Base-by-base conservation (phyloP, 2,329 filamentous ascomycete genomes). In the Epichloe amarillans region DNA sequence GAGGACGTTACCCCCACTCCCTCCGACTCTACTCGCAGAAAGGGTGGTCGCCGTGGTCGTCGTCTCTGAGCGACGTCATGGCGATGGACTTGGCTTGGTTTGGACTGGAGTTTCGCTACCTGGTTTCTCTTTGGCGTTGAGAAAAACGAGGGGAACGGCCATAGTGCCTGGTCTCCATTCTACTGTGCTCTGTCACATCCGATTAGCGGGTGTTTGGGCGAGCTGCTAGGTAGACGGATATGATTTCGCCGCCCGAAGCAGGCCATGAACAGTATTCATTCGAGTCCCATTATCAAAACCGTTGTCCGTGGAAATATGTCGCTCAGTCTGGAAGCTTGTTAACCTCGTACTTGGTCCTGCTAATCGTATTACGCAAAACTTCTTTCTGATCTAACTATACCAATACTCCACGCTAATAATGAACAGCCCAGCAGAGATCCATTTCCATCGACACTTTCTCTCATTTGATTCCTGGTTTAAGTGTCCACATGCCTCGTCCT, bases 11-110 rank as follows among this genome's bases (percentile, higher is more conserved):
- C 94, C 66, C 93, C 93, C 66, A 98, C 93, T 56, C 93, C 94
- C 66, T 98, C 93, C 74, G 93, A 98, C 77, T 95, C 88, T 73
- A 98, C 93, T 69, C 88, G 93, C 78, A 90, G 91, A 80, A 98
- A 98, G 89, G 93, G 93, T 80, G 93, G 93, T 96, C 90, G 93
- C 77, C 91, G 93, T 87, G 93, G 93, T 97, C 93, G 93, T 79
- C 91, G 93, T 95, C 87, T 98, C 76, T 98, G 80, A 87, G 75
- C 54, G 49, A 53, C 49, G 47, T 51, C 47, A 47, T 38, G 36
- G 45, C 47, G 30, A 41, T 42, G 61, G 53, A 57, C 23, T 54
- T 58, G 54, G 57, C 57, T 61, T 62, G 58, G 60, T 58, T 62
- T 61, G 62, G 61, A 62, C 62, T 63, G 62, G 64, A 66, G 61